Conservation (phyloP, 352 stramenopile species). For the Phytophthora uliginosa region DNA sequence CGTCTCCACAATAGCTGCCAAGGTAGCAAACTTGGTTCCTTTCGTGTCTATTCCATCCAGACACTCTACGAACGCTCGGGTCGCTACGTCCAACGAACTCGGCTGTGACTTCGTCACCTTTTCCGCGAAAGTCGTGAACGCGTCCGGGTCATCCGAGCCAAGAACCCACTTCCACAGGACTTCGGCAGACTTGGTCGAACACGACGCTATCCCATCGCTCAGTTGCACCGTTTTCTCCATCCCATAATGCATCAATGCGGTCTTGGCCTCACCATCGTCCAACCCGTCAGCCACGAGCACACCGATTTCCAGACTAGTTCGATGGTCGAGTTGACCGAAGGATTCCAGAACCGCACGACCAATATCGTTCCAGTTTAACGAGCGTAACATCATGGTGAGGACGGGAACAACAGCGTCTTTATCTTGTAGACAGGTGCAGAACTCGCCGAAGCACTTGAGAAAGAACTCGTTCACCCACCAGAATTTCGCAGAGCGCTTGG, state of each 20-base stretch:
- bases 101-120: slow-evolving; percentile 9
- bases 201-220: background rate
- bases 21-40: background rate
- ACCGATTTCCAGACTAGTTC: background rate
- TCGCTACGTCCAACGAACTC: background rate
- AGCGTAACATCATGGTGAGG: slow-evolving; percentile 2
- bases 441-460: background rate
- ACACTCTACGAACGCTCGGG: slow-evolving; percentile 2
- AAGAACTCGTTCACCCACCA: slow-evolving; percentile 26
- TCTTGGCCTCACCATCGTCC: background rate
- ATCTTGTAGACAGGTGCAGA: slow-evolving; percentile 7
- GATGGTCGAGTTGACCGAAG: background rate
- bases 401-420: slow-evolving; percentile 2
- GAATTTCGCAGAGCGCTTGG: slow-evolving; percentile 7
- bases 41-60: background rate
- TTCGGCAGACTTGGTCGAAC: background rate
- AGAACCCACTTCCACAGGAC: slow-evolving; percentile 12
- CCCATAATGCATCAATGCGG: background rate
- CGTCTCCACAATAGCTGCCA: slow-evolving; percentile 5
- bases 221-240: background rate
- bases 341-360: background rate
- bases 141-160: slow-evolving; percentile 1
- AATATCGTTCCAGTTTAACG: slow-evolving; percentile 20
- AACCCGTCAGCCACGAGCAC: slow-evolving; percentile 1
- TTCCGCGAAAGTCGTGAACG: background rate